Percentiles rank a stretch among this genome's conserved stretches.
phyloP scores from a whole-genome alignment of 441 rosid species.

The Aquilaria agallochum region DNA sequence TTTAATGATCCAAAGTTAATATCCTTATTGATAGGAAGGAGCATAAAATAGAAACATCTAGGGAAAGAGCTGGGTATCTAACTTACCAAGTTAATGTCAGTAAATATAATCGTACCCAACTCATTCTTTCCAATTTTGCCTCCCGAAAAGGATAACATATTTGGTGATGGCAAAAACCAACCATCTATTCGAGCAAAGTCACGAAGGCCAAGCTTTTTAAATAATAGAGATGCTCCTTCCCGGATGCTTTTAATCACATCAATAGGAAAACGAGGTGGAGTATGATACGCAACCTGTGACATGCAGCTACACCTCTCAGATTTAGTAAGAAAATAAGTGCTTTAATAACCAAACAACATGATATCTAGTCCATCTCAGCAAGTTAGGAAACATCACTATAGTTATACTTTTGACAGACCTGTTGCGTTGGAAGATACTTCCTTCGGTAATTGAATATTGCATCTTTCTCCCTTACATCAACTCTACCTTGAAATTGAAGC shows the following conservation, averaged over 20 bases:
- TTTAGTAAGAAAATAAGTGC: slow-evolving; percentile 4
- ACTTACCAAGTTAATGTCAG: slow-evolving; percentile 92
- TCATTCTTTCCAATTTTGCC: slow-evolving; percentile 44
- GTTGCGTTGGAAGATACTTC: slow-evolving; percentile 95
- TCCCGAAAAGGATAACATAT: slow-evolving; percentile 33
- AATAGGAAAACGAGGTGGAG: slow-evolving; percentile 93
- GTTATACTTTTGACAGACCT: slow-evolving; percentile 45
- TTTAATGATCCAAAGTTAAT: neutral
- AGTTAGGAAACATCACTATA: slow-evolving; percentile 12
- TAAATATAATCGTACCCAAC: slow-evolving; percentile 51
- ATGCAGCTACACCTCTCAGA: slow-evolving; percentile 10
- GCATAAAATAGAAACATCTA: neutral
- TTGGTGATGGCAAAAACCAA: slow-evolving; percentile 74
- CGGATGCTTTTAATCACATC: slow-evolving; percentile 67
- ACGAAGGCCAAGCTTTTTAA: slow-evolving; percentile 68
- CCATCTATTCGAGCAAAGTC: slow-evolving; percentile 98
- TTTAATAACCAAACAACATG: slow-evolving; percentile 3
- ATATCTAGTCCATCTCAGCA: slow-evolving; percentile 7
- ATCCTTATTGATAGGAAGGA: slow-evolving; percentile 3
- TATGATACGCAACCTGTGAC: slow-evolving; percentile 87
- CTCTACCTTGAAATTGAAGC: slow-evolving; percentile 70
- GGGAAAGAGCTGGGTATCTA: slow-evolving; percentile 10
- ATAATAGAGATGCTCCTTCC: slow-evolving; percentile 80
- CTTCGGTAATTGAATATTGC: slow-evolving; percentile 88
- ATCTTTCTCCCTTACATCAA: slow-evolving; percentile 62